phyloP scores from a whole-genome alignment of 129 eudicot species.

The Artemisia argyi region DNA sequence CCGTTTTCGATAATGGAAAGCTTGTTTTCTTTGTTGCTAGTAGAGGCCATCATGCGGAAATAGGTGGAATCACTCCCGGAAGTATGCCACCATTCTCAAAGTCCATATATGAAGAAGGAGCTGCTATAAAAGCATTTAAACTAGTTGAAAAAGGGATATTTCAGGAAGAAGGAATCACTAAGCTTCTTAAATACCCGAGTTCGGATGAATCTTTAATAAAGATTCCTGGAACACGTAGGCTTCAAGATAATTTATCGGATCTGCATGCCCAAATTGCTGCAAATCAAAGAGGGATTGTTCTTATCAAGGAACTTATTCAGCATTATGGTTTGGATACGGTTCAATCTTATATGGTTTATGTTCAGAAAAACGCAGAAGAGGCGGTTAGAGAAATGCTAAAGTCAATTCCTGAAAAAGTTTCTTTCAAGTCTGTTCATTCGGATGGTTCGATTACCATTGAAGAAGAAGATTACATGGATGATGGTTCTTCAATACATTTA shows the following conservation, averaged over 20 bases:
- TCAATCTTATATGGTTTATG: conserved; percentile 92
- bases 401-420: conserved; percentile 65
- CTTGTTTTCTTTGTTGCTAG: conserved; percentile 95
- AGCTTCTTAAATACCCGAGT: conserved; percentile 62
- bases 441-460: conserved; percentile 49
- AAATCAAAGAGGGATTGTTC: conserved; percentile 94
- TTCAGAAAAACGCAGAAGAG: conserved; percentile 86
- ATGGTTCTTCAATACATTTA: conserved; percentile 78
- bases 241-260: conserved; percentile 93
- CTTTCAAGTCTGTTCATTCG: conserved; percentile 37
- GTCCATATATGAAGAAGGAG: conserved; percentile 94
- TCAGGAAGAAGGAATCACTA: conserved; percentile 90
- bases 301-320: conserved; percentile 88
- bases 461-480: conserved; percentile 99
- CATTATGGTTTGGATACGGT: conserved; percentile 85
- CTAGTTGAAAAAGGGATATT: conserved; percentile 87
- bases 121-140: conserved; percentile 94
- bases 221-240: conserved; percentile 90
- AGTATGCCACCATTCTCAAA: conserved; percentile 99
- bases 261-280: conserved; percentile 98
- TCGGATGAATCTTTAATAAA: conserved; percentile 49
- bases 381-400: conserved; percentile 98
- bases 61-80: conserved; percentile 98
- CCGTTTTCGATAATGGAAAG: conserved; percentile 69
- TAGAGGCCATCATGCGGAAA: conserved; percentile 98